Conservation (phyloP, 1,284 basidiomycete genomes). For the Ceratobasidium theobromae region DNA sequence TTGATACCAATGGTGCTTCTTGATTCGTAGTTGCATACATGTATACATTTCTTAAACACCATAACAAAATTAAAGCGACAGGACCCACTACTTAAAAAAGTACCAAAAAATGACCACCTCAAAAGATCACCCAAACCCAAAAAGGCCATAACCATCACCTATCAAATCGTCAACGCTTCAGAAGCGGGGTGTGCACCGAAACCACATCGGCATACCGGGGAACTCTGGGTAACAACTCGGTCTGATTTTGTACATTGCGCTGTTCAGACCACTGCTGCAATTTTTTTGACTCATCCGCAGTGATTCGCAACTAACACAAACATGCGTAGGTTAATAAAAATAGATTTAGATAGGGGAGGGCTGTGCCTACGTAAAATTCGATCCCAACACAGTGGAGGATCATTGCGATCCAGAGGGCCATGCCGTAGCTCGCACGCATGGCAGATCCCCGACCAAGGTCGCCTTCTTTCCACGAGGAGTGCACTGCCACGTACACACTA, state of each 20-base stretch:
- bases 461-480: conserved; percentile 20
- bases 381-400: conserved; percentile 33
- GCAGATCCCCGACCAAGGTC: conserved; percentile 26
- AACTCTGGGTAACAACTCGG: neutral
- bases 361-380: conserved; percentile 34
- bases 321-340: neutral
- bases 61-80: too few relatives aligned
- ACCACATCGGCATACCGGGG: conserved; percentile 13
- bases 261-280: conserved; percentile 11
- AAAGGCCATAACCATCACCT: too few relatives aligned
- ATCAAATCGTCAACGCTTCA: conserved; percentile 1
- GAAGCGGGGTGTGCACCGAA: conserved; percentile 15
- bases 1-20: too few relatives aligned
- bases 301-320: neutral
- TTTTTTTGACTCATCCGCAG: conserved; percentile 2
- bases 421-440: conserved; percentile 31
- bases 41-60: too few relatives aligned
- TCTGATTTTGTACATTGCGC: neutral
- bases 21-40: too few relatives aligned
- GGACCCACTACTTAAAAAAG: too few relatives aligned
- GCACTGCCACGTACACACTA: conserved; percentile 21
- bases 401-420: conserved; percentile 34
- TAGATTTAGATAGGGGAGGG: neutral
- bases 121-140: too few relatives aligned
- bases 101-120: too few relatives aligned